These are phyloP conservation scores for Fusarium sp. DNA, from an alignment of 2,329 filamentous ascomycete species.

Conservation along the genomic window DNA sequence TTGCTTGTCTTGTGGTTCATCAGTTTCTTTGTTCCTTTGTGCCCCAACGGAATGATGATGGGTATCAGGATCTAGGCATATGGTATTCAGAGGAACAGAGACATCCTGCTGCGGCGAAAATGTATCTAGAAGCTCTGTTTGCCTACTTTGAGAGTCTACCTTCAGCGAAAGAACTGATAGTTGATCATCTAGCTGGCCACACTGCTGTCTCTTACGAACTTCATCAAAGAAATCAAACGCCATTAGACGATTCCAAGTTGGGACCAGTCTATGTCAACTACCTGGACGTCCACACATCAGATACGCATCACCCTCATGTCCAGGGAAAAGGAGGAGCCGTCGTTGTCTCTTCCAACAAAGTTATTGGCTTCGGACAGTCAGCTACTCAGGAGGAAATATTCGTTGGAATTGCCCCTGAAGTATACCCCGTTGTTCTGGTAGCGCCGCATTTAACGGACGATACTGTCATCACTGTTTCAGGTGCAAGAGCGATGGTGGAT, in stretches of 20 bases:
- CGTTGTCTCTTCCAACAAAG: constrained; percentile 51
- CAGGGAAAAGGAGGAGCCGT: constrained; percentile 45
- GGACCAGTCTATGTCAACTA: constrained; percentile 26
- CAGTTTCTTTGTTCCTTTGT: constrained; percentile 48
- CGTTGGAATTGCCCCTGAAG: constrained; percentile 50
- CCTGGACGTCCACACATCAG: constrained; percentile 42
- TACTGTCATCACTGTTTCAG: constrained; percentile 45
- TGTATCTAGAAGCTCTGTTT: constrained; percentile 49
- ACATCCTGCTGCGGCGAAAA: constrained; percentile 45
- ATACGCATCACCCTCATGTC: constrained; percentile 32
- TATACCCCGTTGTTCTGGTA: constrained; percentile 50
- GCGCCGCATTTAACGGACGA: constrained; percentile 46
- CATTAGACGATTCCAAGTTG: constrained; percentile 11
- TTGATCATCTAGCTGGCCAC: not conserved
- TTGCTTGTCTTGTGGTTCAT: constrained; percentile 47
- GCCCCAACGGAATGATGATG: constrained; percentile 40
- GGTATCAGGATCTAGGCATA: constrained; percentile 49
- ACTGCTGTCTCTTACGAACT: constrained; percentile 40
- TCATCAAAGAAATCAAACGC: not conserved
- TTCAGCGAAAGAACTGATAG: not conserved
- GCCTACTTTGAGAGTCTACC: constrained; percentile 43
- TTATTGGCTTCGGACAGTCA: constrained; percentile 51
- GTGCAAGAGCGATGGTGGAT: constrained; percentile 47
- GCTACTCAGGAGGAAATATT: constrained; percentile 53
- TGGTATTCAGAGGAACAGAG: constrained; percentile 50